Conservation (phyloP, 768 basidiomycete genomes). For the Phaffia tasmanica region DNA sequence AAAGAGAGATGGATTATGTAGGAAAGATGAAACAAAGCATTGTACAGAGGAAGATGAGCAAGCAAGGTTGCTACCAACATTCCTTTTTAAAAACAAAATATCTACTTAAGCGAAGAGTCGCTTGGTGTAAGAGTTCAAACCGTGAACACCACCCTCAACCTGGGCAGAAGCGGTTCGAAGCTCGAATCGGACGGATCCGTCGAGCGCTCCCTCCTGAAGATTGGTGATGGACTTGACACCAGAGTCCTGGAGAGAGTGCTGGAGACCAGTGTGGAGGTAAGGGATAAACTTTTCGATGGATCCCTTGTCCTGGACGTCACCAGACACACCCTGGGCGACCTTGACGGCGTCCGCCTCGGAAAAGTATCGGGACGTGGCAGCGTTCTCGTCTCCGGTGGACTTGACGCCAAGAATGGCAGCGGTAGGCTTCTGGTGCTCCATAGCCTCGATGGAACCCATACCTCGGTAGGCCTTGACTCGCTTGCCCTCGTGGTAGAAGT, state of each 20-base stretch:
- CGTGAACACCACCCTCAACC: slow-evolving; percentile 90
- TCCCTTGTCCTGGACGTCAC: slow-evolving; percentile 95
- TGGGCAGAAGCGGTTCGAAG: slow-evolving; percentile 88
- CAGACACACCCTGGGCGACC: slow-evolving; percentile 84
- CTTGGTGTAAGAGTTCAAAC: slow-evolving; percentile 62
- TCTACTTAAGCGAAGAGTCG: slow-evolving; percentile 1
- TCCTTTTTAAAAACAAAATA: background rate
- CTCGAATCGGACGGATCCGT: slow-evolving; percentile 73
- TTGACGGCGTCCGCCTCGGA: slow-evolving; percentile 85
- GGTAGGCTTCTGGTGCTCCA: slow-evolving; percentile 58
- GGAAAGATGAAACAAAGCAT: no score
- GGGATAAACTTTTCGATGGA: slow-evolving; percentile 86
- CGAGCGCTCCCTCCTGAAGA: slow-evolving; percentile 55
- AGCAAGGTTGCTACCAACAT: no score
- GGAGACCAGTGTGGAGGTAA: slow-evolving; percentile 66
- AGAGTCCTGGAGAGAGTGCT: slow-evolving; percentile 90
- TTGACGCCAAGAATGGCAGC: slow-evolving; percentile 34
- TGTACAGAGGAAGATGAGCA: no score
- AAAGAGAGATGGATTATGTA: no score
- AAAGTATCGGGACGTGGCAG: slow-evolving; percentile 91
- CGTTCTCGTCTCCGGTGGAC: slow-evolving; percentile 54
- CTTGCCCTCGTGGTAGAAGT: slow-evolving; percentile 98
- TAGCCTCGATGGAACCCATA: slow-evolving; percentile 92
- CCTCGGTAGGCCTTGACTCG: slow-evolving; percentile 97
- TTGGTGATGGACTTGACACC: slow-evolving; percentile 55